phyloP scores from a whole-genome alignment of 495 filamentous ascomycete species.

The Penicillium pancosmium region DNA sequence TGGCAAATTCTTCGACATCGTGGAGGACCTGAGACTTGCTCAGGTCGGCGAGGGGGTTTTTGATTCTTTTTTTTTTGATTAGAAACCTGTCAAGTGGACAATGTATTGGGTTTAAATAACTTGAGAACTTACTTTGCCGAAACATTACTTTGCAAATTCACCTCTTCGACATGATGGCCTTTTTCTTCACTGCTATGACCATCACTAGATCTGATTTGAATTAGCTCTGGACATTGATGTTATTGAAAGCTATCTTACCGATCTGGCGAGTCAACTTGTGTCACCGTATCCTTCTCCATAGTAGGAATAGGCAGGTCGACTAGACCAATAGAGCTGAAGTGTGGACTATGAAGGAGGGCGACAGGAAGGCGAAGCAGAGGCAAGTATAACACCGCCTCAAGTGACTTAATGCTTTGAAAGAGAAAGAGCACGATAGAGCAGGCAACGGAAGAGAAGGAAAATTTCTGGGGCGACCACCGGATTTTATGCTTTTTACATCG shows the following conservation, averaged over 20 bases:
- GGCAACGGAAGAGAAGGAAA: no score
- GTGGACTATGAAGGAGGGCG: background rate
- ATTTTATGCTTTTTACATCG: conserved; percentile 19
- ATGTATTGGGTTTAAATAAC: background rate
- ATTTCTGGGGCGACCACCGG: background rate
- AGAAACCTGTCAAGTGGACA: conserved; percentile 1
- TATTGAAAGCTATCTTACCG: background rate
- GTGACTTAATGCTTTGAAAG: no score
- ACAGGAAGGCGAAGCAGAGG: background rate
- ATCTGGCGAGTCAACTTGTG: conserved; percentile 5
- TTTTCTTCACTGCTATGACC: conserved; percentile 33
- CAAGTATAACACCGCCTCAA: no score
- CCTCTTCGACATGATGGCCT: conserved; percentile 34
- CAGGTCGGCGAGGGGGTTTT: conserved; percentile 63
- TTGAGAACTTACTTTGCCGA: conserved; percentile 47
- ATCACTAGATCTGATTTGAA: conserved; percentile 18
- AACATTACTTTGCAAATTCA: conserved; percentile 54
- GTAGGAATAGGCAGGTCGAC: background rate
- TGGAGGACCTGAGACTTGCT: conserved; percentile 51
- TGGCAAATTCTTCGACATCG: conserved; percentile 60
- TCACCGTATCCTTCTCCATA: conserved; percentile 19
- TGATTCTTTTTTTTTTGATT: conserved; percentile 53
- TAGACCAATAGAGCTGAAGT: background rate
- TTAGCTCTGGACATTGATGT: background rate
- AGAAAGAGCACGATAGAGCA: no score